Evolutionary conservation across 1,284 basidiomycete species (phyloP).

Genomic region (Phellopilus nigrolimitatus): DNA sequence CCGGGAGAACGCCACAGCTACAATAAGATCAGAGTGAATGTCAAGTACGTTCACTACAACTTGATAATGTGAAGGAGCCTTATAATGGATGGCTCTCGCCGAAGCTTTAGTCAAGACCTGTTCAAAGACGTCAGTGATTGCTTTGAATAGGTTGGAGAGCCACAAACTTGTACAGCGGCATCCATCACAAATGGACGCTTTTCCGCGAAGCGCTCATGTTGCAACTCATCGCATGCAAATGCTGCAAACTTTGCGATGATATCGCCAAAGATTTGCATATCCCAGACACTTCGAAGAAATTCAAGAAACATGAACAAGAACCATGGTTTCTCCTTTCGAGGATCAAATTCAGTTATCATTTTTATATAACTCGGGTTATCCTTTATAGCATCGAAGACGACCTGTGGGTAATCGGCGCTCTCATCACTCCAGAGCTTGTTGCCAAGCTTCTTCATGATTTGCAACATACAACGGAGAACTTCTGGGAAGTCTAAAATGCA

Average conservation of each 20-base stretch:
- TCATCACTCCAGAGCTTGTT: constrained; percentile 63
- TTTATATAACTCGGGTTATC: constrained; percentile 63
- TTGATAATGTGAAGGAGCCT: constrained; percentile 3
- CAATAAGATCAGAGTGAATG: constrained; percentile 28
- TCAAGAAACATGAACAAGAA: constrained; percentile 53
- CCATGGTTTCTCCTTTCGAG: constrained; percentile 38
- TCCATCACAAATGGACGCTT: constrained; percentile 56
- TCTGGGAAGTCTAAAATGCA: constrained; percentile 53
- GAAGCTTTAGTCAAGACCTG: constrained; percentile 24
- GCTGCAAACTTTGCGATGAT: constrained; percentile 66
- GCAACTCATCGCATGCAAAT: constrained; percentile 72
- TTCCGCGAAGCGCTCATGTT: constrained; percentile 64
- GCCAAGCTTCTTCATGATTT: constrained; percentile 50
- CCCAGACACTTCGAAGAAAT: constrained; percentile 51
- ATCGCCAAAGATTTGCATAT: constrained; percentile 50
- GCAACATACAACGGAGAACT: constrained; percentile 56
- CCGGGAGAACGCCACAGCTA: constrained; percentile 30
- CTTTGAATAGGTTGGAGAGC: constrained; percentile 1
- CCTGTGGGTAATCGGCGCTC: constrained; percentile 60
- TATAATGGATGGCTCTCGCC: constrained; percentile 17
- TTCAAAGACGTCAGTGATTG: neutral
- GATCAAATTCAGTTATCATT: constrained; percentile 39
- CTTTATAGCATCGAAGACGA: constrained; percentile 78
- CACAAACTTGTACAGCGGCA: constrained; percentile 56
- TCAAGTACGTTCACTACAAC: constrained; percentile 18